Percentiles rank a stretch among this genome's conserved stretches.
Evolutionary conservation across 1,284 basidiomycete genomes (phyloP).

Genomic region (Serendipita sp.): DNA sequence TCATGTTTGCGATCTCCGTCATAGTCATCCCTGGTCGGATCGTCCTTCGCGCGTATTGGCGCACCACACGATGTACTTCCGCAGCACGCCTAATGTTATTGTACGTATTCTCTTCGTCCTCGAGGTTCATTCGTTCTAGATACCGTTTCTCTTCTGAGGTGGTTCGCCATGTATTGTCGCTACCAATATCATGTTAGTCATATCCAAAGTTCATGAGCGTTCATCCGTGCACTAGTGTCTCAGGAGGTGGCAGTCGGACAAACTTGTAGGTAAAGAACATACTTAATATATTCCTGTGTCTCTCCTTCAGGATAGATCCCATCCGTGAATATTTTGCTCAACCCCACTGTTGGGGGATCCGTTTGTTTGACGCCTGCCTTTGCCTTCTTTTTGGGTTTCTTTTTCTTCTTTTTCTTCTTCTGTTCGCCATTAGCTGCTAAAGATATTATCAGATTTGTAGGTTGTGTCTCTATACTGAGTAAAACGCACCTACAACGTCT

Average conservation of each 20-base stretch:
- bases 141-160: conserved; percentile 87
- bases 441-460: neutral
- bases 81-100: conserved; percentile 81
- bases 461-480: neutral
- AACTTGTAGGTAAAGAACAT: neutral
- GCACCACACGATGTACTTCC: conserved; percentile 93
- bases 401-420: conserved; percentile 92
- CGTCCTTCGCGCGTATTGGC: conserved; percentile 61
- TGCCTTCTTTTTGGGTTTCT: conserved; percentile 66
- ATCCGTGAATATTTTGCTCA: conserved; percentile 80
- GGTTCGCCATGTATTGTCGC: conserved; percentile 65
- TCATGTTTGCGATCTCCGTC: conserved; percentile 87
- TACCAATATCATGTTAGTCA: conserved; percentile 3
- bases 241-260: neutral
- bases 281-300: conserved; percentile 76
- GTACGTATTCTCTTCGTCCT: conserved; percentile 74
- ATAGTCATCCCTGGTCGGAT: conserved; percentile 92
- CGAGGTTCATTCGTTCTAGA: conserved; percentile 60
- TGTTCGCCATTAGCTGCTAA: conserved; percentile 29
- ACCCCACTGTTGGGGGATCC: conserved; percentile 85
- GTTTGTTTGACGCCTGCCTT: conserved; percentile 49
- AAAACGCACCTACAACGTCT: conserved; percentile 9
- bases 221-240: neutral
- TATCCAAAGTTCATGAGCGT: neutral
- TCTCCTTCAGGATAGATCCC: conserved; percentile 86